phyloP scores from a whole-genome alignment of 192 early-diverging fungal genomes.

The Gonapodya prolifera region DNA sequence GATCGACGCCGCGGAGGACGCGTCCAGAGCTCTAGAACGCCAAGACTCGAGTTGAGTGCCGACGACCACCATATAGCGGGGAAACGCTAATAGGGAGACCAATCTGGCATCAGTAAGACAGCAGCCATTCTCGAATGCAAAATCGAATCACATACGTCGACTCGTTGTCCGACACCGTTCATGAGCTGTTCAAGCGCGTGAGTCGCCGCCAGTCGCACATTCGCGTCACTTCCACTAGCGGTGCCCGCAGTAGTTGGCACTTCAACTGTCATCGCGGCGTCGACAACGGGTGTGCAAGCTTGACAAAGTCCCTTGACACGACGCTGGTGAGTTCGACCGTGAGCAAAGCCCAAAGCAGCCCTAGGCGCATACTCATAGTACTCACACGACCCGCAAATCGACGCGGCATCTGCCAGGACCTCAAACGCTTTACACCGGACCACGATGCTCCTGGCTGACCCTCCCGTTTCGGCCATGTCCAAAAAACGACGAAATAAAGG shows the following conservation, averaged over 20 bases:
- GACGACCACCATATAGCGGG: not conserved
- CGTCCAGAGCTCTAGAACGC: not conserved
- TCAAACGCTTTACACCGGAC: not conserved
- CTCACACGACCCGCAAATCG: not conserved
- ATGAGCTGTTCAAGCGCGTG: not conserved
- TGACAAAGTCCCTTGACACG: too few relatives aligned
- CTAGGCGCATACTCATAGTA: too few relatives aligned
- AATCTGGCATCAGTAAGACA: too few relatives aligned
- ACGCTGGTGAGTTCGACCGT: too few relatives aligned
- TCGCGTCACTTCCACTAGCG: not conserved
- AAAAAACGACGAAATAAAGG: not conserved
- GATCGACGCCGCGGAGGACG: not conserved
- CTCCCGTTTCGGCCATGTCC: not conserved
- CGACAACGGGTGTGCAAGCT: too few relatives aligned
- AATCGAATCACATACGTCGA: too few relatives aligned
- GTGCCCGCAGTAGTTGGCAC: too few relatives aligned
- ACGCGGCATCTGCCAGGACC: not conserved
- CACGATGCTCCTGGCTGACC: not conserved
- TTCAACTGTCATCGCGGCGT: too few relatives aligned
- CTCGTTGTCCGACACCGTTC: not conserved
- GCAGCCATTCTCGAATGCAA: too few relatives aligned
- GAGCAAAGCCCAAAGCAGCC: too few relatives aligned
- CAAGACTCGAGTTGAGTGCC: not conserved
- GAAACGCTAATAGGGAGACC: too few relatives aligned
- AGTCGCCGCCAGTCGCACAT: not conserved